Percentiles rank a stretch among this genome's conserved stretches.
These are phyloP conservation scores for Wickerhamomyces chaumierensis DNA, from an alignment of 805 yeast genomes.

Conservation along the genomic window DNA sequence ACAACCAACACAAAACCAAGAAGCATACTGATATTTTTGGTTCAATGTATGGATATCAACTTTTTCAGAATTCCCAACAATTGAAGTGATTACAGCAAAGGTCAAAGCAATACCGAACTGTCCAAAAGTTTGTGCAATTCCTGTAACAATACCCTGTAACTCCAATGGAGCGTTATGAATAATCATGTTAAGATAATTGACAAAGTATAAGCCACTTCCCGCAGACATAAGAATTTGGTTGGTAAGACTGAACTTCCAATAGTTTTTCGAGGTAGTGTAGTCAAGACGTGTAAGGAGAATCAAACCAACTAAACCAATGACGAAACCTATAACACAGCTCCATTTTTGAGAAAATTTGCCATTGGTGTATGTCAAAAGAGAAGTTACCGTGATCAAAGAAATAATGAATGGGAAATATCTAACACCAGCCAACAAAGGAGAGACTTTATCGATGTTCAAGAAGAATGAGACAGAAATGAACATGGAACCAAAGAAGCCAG, in stretches of 20 bases:
- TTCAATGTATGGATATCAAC: constrained; percentile 1
- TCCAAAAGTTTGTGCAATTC: constrained; percentile 23
- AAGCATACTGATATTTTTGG: neutral
- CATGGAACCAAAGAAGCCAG: constrained; percentile 12
- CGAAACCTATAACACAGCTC: neutral
- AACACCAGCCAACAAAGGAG: constrained; percentile 24
- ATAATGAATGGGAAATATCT: constrained; percentile 24
- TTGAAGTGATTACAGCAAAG: constrained; percentile 17
- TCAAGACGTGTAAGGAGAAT: constrained; percentile 14
- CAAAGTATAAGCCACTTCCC: constrained; percentile 22
- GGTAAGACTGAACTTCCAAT: constrained; percentile 21
- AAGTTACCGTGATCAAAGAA: constrained; percentile 20
- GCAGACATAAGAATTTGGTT: constrained; percentile 15
- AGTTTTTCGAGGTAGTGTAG: constrained; percentile 8
- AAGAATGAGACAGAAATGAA: constrained; percentile 17
- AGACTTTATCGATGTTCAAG: constrained; percentile 16
- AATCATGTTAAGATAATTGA: constrained; percentile 22
- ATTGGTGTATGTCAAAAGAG: constrained; percentile 2
- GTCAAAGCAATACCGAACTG: constrained; percentile 24
- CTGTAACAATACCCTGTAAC: constrained; percentile 29
- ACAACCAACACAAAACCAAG: neutral
- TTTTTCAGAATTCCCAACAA: constrained; percentile 13
- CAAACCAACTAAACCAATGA: neutral
- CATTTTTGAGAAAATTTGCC: neutral
- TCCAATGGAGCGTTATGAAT: constrained; percentile 24